Evolutionary conservation across 768 basidiomycete genomes (phyloP), one percentile per base, ranked within the genome.

Genomic region (Rhizopogon roseolus): DNA sequence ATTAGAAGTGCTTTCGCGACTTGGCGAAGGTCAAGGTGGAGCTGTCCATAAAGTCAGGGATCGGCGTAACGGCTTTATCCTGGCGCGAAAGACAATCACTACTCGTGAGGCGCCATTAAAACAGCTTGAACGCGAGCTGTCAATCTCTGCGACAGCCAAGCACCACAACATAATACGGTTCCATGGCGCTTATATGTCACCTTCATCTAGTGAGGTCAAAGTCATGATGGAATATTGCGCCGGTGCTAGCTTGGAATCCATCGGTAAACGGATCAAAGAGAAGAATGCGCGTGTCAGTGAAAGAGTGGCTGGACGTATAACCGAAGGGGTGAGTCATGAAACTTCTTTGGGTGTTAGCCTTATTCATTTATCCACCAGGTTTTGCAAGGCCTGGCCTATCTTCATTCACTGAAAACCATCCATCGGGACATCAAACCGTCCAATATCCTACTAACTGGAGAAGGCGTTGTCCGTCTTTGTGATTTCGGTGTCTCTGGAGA

Each of bases 401-500:
- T 99, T 42, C 93, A 98, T 70, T 80, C 86, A 43, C 87, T 81
- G 72, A 86, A 85, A 66, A 95, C 94, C 44, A 98, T 99, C 57
- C 97, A 99, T 68, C 81, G 97, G 64, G 93, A 96, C 68, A 93
- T 96, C 71, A 96, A 95, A 64, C 93, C 93, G 19, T 90, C 93
- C 17, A 96, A 96, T 67, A 82, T 98, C 52, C 82, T 99, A 43
- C 76, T 98, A 55, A 92, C 93, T 37, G 81, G 82, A 44, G 86
- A 93, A 64, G 97, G 97, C 29, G 71, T 93, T 44, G 86, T 98
- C 65, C 97, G 94, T 69, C 78, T 99, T 4, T 86, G 82, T 67
- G 97, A 99, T 71, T 99, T 99, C 65, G 97, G 97, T 32, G 97
- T 98, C 17, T 98, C 96, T 27, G 97, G 96, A 40, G 92, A 97